Evolutionary conservation across 768 basidiomycete species (phyloP).

Genomic region (Mycena latifolia): DNA sequence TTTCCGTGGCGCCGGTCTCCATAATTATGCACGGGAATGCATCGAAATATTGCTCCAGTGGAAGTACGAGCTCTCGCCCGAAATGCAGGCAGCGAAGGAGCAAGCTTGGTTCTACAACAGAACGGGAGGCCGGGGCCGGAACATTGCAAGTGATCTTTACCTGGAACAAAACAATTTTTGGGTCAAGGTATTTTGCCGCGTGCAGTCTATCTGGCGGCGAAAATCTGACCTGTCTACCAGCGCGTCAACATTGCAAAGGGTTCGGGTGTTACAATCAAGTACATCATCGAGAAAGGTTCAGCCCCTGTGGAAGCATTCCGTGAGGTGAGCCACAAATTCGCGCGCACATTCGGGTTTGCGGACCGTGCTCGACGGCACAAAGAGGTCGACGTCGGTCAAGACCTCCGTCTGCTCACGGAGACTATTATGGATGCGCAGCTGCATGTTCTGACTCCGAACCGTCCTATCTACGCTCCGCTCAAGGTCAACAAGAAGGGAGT

Average conservation of each 20-base stretch:
- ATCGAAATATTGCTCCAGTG: constrained; percentile 36
- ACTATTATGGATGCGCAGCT: constrained; percentile 19
- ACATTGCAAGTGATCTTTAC: constrained; percentile 45
- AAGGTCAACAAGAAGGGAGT: constrained; percentile 11
- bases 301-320: constrained; percentile 20
- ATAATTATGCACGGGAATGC: constrained; percentile 50
- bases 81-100: constrained; percentile 34
- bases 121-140: constrained; percentile 40
- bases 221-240: background rate
- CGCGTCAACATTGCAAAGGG: constrained; percentile 19
- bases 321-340: constrained; percentile 11
- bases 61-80: constrained; percentile 37
- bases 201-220: constrained; percentile 2
- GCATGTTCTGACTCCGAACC: constrained; percentile 8
- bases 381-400: constrained; percentile 39
- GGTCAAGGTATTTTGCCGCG: constrained; percentile 38
- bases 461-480: constrained; percentile 12
- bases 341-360: constrained; percentile 28
- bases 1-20: constrained; percentile 46
- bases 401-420: constrained; percentile 25
- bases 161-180: constrained; percentile 46
- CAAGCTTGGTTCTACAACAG: background rate
- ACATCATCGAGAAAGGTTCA: constrained; percentile 21
- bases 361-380: constrained; percentile 36
- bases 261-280: constrained; percentile 7